A percentile compares a stretch with the other conserved stretches of the same genome.
phyloP scores from a whole-genome alignment of 1,139 yeast genomes.

The Suhomyces choctaworum region DNA sequence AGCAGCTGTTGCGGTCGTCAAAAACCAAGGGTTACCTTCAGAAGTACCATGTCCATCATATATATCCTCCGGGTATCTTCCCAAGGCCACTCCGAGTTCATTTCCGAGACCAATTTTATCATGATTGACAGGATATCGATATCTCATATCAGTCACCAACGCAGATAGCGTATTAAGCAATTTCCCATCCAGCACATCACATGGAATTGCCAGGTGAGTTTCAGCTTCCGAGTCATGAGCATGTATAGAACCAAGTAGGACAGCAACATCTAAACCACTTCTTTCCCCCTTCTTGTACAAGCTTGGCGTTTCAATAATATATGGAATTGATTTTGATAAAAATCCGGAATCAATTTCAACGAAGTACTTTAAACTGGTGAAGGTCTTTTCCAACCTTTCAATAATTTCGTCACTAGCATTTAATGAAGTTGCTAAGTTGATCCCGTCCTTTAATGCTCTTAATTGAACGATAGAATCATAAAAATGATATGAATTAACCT shows the following conservation, averaged over 20 bases:
- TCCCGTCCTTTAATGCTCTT: conserved; percentile 64
- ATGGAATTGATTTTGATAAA: conserved; percentile 43
- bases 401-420: conserved; percentile 35
- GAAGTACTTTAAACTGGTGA: conserved; percentile 36
- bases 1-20: conserved; percentile 80
- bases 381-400: conserved; percentile 10
- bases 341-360: conserved; percentile 48
- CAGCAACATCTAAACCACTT: conserved; percentile 78
- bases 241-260: conserved; percentile 66
- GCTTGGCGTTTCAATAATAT: conserved; percentile 70
- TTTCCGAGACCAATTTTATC: conserved; percentile 33
- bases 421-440: conserved; percentile 40
- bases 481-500: conserved; percentile 69
- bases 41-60: conserved; percentile 76
- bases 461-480: conserved; percentile 78
- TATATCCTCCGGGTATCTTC: conserved; percentile 91
- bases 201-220: conserved; percentile 49
- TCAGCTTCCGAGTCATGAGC: conserved; percentile 54
- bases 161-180: conserved; percentile 60
- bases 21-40: conserved; percentile 95
- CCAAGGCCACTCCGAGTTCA: conserved; percentile 69
- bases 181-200: conserved; percentile 54
- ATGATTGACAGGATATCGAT: conserved; percentile 74
- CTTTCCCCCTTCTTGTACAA: conserved; percentile 43
- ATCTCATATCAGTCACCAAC: conserved; percentile 65